A percentile compares a stretch with the other conserved stretches of the same genome.
phyloP scores from a whole-genome alignment of 352 stramenopile genomes.

The Phytophthora pinifolia region DNA sequence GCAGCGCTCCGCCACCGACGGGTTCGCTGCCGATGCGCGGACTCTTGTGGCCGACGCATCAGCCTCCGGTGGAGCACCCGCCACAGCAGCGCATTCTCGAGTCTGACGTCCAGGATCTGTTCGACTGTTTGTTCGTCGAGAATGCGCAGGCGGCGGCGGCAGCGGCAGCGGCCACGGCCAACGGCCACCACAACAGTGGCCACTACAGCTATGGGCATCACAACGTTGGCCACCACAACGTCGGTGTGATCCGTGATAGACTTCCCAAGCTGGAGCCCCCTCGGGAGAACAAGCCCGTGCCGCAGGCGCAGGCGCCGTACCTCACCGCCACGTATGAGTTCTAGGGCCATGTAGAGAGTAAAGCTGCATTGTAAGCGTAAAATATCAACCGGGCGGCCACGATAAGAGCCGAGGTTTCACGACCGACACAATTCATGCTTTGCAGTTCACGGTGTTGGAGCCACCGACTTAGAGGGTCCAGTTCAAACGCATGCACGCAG shows the following conservation, averaged over 20 bases:
- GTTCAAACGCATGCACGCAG: constrained; percentile 1
- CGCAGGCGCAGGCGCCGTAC: constrained; percentile 24
- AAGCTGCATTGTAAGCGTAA: constrained; percentile 23
- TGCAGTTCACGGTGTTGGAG: background rate
- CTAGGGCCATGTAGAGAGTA: constrained; percentile 30
- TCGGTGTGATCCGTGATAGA: constrained; percentile 31
- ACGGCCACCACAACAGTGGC: constrained; percentile 23
- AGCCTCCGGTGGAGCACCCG: constrained; percentile 19
- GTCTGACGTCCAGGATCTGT: constrained; percentile 43
- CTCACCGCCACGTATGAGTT: constrained; percentile 42
- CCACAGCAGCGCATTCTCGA: constrained; percentile 36
- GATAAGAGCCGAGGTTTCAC: constrained; percentile 12
- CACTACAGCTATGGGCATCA: constrained; percentile 1
- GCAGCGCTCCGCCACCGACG: constrained; percentile 12
- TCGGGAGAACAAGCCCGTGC: constrained; percentile 15
- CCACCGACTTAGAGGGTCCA: no score
- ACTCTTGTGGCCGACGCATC: constrained; percentile 33
- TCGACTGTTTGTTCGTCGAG: constrained; percentile 48
- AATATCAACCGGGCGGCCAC: constrained; percentile 28
- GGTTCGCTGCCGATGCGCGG: constrained; percentile 37
- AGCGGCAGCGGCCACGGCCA: constrained; percentile 20
- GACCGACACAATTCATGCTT: background rate
- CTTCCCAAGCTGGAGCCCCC: constrained; percentile 30
- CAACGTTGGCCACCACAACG: constrained; percentile 10
- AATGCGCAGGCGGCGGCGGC: constrained; percentile 29